These are phyloP conservation scores for Dendrothele bispora DNA, from an alignment of 768 basidiomycete genomes.

Conservation along the genomic window DNA sequence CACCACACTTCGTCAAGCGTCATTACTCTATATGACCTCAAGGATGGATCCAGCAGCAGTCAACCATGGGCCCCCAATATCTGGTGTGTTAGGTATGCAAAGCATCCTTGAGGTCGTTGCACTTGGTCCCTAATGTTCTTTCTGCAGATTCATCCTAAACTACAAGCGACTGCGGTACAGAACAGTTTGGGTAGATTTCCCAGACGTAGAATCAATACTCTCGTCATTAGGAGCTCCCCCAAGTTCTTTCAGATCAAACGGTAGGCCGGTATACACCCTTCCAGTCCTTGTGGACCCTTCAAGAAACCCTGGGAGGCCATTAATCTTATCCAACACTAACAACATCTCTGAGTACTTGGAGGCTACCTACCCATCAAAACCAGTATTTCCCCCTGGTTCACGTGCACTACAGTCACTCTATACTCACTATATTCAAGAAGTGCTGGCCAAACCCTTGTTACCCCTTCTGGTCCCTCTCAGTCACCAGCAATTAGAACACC, in stretches of 20 bases:
- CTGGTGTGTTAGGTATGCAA: slow-evolving; percentile 64
- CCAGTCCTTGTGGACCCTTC: slow-evolving; percentile 68
- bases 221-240: slow-evolving; percentile 61
- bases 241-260: slow-evolving; percentile 51
- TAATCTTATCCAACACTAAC: slow-evolving; percentile 58
- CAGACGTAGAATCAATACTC: slow-evolving; percentile 64
- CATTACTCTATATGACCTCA: slow-evolving; percentile 62
- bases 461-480: slow-evolving; percentile 71
- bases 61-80: slow-evolving; percentile 79
- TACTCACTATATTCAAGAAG: slow-evolving; percentile 67
- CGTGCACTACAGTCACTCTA: slow-evolving; percentile 68
- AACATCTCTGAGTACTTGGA: slow-evolving; percentile 76
- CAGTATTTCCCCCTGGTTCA: slow-evolving; percentile 69
- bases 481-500: slow-evolving; percentile 58
- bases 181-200: slow-evolving; percentile 70
- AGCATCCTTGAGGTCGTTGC: not conserved
- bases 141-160: slow-evolving; percentile 70
- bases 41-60: slow-evolving; percentile 49
- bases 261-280: slow-evolving; percentile 63
- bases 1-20: slow-evolving; percentile 6
- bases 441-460: slow-evolving; percentile 64
- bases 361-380: slow-evolving; percentile 62
- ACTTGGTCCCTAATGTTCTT: not conserved
- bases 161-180: slow-evolving; percentile 71
- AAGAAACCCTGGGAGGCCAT: slow-evolving; percentile 40